Evolutionary conservation across 257 asterid genomes (phyloP), one percentile per base, ranked within the genome.

Genomic region (Solanum gracilifrons): DNA sequence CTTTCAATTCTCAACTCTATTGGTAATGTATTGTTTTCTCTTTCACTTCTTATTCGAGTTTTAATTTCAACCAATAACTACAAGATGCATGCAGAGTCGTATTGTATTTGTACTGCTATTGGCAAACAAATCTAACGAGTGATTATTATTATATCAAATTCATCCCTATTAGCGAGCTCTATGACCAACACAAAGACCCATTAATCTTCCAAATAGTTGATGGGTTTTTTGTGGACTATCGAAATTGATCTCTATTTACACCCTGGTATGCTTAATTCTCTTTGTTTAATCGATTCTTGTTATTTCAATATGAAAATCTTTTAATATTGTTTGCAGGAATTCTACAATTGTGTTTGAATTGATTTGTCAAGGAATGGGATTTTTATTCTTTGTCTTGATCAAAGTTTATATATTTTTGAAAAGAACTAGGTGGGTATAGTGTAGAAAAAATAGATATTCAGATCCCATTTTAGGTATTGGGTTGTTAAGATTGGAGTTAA

Each of bases 401-500:
- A 3, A 31, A 43, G 35, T 41, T 27, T 21, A 16, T 16, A 31
- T 33, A 51, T 16, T 8, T 32, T 73, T 33, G 16, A 33, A 4
- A 72, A 72, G 79, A 32, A 33, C 25, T 71, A 32, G 83, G 58
- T 75, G 13, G 55, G 55, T 37, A 79, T 35, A 41, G 37, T 77
- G 66, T 46, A 46, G 85, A 80, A 80, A 4, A 9, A 80, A 4
- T 46, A 46, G 37, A 43, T 27, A 33, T 79, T 79, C 39, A 79
- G 85, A 80, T 80, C 85, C 68, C 27, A 46, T 43, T 90, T 92
- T 92, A 95, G 95, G 92, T 60, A 83, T 84, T 83, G 90, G 89
- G 27, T 89, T 90, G 88, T 74, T 90, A 90, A 93, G 90, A 88
- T 94, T 92, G 93, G 93, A 66, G 91, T 90, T 89, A 90, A 91